Evolutionary conservation across 306 rosid species (phyloP), one percentile per base, ranked within the genome.

Genomic region (Trifolium dubium): DNA sequence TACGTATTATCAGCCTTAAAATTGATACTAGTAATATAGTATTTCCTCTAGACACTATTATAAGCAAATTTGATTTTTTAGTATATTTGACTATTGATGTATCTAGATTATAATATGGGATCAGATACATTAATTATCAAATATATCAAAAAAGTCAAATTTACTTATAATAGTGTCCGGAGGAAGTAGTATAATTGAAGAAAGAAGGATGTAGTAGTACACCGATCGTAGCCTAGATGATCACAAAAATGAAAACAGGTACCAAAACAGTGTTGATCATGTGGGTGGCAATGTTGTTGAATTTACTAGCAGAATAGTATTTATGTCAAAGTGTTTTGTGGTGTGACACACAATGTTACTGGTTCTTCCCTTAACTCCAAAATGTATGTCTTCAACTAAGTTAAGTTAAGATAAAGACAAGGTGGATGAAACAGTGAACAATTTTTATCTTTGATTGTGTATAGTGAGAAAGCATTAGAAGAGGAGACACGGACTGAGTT

Each of bases 401-500:
- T 34, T 31, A 41, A 32, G 41, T 50, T 2, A 58, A 58, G 11
- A 58, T 12, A 58, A 58, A 60, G 65, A 60, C 43, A 73, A 11
- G 51, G 69, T 39, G 69, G 69, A 64, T 40, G 23, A 23, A 66
- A 66, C 71, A 41, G 71, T 65, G 54, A 19, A 51, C 19, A 3
- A 23, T 23, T n/a, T 49, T 49, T 37, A n/a, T 37, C 41, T 37
- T 37, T 37, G 46, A 40, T 32, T 35, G 6, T 35, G 39, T 44
- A 44, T 44, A 44, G 50, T 54, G 60, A 39, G 31, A 64, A 6
- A 41, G 55, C 32, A 23, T 44, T n/a, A 12, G 53, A 69, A 69
- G 79, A 37, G 72, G 81, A 71, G 82, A 69, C 83, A 72, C 8
- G 77, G 58, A 80, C 82, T 58, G 54, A 64, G 67, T 47, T 18